phyloP scores from a whole-genome alignment of 108 stramenopile species.

The Cyclotella choctawhatcheeana region DNA sequence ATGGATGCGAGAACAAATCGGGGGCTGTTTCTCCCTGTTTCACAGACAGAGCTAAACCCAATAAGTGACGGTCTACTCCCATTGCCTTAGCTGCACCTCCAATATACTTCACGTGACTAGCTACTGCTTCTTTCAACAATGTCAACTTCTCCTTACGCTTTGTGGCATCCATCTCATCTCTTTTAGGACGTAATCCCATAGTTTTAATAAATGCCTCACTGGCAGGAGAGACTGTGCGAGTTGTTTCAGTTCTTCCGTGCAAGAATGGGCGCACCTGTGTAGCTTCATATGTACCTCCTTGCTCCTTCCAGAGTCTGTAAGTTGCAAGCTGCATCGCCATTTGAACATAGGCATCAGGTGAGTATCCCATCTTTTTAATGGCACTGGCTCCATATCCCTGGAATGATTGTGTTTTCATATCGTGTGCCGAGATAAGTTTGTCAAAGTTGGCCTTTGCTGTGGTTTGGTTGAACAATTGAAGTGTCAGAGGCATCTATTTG shows the following conservation, averaged over 20 bases:
- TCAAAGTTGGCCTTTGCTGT: constrained; percentile 54
- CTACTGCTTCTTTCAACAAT: constrained; percentile 66
- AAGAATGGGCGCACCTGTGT: constrained; percentile 78
- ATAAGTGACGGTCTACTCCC: constrained; percentile 89
- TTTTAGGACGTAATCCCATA: constrained; percentile 59
- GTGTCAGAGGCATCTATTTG: background rate
- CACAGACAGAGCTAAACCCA: constrained; percentile 76
- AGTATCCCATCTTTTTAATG: constrained; percentile 79
- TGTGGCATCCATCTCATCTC: constrained; percentile 43
- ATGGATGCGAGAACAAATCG: constrained; percentile 73
- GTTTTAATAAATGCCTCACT: constrained; percentile 63
- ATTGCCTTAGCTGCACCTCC: constrained; percentile 70
- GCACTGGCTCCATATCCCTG: constrained; percentile 74
- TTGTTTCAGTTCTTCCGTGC: constrained; percentile 87
- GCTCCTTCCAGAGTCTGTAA: constrained; percentile 73
- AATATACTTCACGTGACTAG: constrained; percentile 79
- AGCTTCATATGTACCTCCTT: constrained; percentile 86
- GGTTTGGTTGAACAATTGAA: background rate
- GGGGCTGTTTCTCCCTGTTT: constrained; percentile 66
- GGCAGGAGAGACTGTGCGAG: constrained; percentile 65
- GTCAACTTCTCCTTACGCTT: constrained; percentile 56
- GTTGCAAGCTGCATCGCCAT: constrained; percentile 88
- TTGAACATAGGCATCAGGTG: constrained; percentile 91
- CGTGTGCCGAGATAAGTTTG: constrained; percentile 54
- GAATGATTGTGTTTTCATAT: constrained; percentile 67